Evolutionary conservation across 257 asterid genomes (phyloP).

Genomic region (Prunella vulgaris): DNA sequence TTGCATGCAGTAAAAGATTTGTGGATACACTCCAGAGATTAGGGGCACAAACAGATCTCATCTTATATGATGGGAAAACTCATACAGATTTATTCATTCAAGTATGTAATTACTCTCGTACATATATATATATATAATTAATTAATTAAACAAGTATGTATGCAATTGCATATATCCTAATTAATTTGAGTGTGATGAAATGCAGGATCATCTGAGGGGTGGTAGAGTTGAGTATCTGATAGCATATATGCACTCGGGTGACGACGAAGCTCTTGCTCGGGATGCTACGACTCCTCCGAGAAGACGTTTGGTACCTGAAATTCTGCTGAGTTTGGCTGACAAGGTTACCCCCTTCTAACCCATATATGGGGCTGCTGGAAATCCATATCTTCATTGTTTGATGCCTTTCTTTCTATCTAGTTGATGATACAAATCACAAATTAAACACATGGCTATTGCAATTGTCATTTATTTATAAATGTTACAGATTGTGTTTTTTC

Average conservation of each 20-base stretch:
- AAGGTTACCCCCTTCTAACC: constrained; percentile 70
- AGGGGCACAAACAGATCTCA: constrained; percentile 71
- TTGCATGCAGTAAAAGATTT: constrained; percentile 58
- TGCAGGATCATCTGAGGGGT: constrained; percentile 94
- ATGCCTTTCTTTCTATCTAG: not conserved
- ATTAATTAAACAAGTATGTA: too few species aligned
- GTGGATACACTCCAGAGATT: constrained; percentile 45
- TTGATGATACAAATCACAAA: not conserved
- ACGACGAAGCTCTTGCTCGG: constrained; percentile 65
- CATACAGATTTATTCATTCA: constrained; percentile 96
- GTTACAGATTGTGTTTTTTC: not conserved
- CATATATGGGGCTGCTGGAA: not conserved
- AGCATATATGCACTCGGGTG: constrained; percentile 63
- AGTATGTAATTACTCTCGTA: constrained; percentile 34
- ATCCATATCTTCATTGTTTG: not conserved
- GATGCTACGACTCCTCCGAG: constrained; percentile 74
- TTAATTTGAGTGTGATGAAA: not conserved
- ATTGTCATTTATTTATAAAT: not conserved
- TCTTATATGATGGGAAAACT: constrained; percentile 77
- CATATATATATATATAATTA: not conserved
- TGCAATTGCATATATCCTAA: not conserved
- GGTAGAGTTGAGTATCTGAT: constrained; percentile 77
- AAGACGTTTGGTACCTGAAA: constrained; percentile 71
- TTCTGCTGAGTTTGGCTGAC: constrained; percentile 64
- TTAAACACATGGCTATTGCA: not conserved